A percentile compares a stretch with the other conserved stretches of the same genome.
Evolutionary conservation across 495 filamentous ascomycete species (phyloP).

Genomic region (Aspergillus bridgeri): DNA sequence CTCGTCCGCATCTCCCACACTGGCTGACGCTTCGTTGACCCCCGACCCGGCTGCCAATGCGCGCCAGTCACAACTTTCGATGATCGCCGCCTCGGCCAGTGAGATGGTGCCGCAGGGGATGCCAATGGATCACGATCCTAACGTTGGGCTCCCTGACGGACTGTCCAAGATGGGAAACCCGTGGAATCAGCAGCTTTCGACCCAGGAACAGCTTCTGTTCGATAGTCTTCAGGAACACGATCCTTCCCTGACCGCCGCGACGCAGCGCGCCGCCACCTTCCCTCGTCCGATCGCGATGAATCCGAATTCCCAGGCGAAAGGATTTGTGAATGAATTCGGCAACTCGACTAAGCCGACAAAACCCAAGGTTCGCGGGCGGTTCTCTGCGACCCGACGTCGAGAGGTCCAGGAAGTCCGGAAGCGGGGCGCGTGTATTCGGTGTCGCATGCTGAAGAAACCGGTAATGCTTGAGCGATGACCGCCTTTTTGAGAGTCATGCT

Average conservation of each 20-base stretch:
- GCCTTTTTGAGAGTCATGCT: background rate
- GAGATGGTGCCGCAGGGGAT: slow-evolving; percentile 47
- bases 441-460: slow-evolving; percentile 81
- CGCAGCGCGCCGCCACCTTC: slow-evolving; percentile 44
- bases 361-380: slow-evolving; percentile 63
- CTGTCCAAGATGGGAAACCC: slow-evolving; percentile 30
- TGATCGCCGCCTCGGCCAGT: slow-evolving; percentile 49
- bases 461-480: slow-evolving; percentile 28
- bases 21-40: slow-evolving; percentile 38
- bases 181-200: slow-evolving; percentile 42
- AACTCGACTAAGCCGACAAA: slow-evolving; percentile 49
- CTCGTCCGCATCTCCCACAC: slow-evolving; percentile 38
- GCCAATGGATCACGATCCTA: slow-evolving; percentile 36
- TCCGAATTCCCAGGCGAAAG: slow-evolving; percentile 49
- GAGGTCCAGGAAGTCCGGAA: slow-evolving; percentile 81
- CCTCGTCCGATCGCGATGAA: slow-evolving; percentile 57
- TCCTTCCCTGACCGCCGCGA: slow-evolving; percentile 43
- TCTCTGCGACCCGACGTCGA: slow-evolving; percentile 62
- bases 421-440: slow-evolving; percentile 79
- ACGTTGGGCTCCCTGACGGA: slow-evolving; percentile 37
- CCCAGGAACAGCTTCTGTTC: slow-evolving; percentile 45
- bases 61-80: slow-evolving; percentile 45
- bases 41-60: slow-evolving; percentile 38
- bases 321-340: slow-evolving; percentile 56
- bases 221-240: slow-evolving; percentile 47